Conservation (phyloP, 371 early-diverging fungal genomes). For the Mortierella sp. region DNA sequence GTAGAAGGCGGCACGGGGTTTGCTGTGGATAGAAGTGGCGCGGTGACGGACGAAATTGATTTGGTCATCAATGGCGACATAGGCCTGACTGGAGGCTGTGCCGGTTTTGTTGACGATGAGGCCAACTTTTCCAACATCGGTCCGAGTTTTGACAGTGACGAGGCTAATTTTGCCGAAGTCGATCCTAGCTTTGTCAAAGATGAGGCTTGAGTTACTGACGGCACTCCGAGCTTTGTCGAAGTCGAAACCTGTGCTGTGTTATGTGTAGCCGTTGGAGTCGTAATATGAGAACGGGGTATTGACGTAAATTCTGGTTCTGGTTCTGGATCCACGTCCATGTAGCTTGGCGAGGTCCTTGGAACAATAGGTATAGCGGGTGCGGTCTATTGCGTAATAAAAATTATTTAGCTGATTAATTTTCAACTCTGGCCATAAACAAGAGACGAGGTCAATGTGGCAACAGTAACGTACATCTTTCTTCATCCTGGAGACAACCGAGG, state of each 20-base stretch:
- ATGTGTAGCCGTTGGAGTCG: not conserved
- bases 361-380: not conserved
- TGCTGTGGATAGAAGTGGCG: not conserved
- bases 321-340: not conserved
- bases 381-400: not conserved
- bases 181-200: not conserved
- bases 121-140: not conserved
- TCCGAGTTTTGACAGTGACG: not conserved
- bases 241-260: not conserved
- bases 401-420: not conserved
- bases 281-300: not conserved
- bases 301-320: not conserved
- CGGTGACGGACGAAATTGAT: not conserved
- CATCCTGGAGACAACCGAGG: constrained; percentile 32
- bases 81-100: not conserved
- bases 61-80: not conserved
- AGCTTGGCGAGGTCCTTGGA: not conserved
- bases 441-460: not conserved
- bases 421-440: not conserved
- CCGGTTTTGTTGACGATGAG: not conserved
- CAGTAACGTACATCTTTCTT: constrained; percentile 25
- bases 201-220: not conserved
- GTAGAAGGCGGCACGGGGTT: not conserved
- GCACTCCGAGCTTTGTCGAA: not conserved
- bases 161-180: not conserved